phyloP scores from a whole-genome alignment of 352 stramenopile species.

The Thalassiosira allenii region DNA sequence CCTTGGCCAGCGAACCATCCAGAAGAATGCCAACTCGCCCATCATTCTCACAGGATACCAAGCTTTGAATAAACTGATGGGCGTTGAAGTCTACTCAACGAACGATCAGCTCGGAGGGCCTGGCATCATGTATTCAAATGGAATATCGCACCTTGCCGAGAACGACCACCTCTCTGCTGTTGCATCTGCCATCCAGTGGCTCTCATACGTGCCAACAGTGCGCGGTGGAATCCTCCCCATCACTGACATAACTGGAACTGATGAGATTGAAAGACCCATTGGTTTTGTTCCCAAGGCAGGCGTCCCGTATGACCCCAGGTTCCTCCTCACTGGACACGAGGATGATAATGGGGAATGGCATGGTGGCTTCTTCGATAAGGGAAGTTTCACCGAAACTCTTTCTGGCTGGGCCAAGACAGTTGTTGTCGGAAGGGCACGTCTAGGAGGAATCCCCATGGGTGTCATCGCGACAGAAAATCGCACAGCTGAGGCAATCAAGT shows the following conservation, averaged over 20 bases:
- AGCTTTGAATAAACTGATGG: constrained; percentile 99
- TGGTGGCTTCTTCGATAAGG: constrained; percentile 87
- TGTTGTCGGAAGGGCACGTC: constrained; percentile 95
- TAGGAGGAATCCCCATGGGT: constrained; percentile 98
- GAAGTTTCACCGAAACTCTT: constrained; percentile 98
- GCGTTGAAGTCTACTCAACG: constrained; percentile 98
- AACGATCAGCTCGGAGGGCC: constrained; percentile 99
- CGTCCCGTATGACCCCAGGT: constrained; percentile 95
- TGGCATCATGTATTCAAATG: constrained; percentile 99
- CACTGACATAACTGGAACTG: constrained; percentile 82
- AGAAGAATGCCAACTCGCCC: constrained; percentile 96
- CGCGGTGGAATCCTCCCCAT: constrained; percentile 78
- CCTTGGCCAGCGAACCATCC: constrained; percentile 98
- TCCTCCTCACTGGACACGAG: constrained; percentile 90
- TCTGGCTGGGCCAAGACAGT: constrained; percentile 99
- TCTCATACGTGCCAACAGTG: constrained; percentile 88
- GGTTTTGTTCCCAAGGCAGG: constrained; percentile 91
- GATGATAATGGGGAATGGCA: constrained; percentile 81
- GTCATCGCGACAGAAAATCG: constrained; percentile 99
- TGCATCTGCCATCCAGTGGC: constrained; percentile 95
- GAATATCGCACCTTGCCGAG: constrained; percentile 97
- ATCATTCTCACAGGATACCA: constrained; percentile 99
- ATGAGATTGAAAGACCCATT: constrained; percentile 89
- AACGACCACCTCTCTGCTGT: constrained; percentile 98
- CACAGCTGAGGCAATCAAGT: constrained; percentile 96